These are phyloP conservation scores for Acanthochlamys bracteata DNA, from an alignment of 106 monocot genomes.

Conservation along the genomic window DNA sequence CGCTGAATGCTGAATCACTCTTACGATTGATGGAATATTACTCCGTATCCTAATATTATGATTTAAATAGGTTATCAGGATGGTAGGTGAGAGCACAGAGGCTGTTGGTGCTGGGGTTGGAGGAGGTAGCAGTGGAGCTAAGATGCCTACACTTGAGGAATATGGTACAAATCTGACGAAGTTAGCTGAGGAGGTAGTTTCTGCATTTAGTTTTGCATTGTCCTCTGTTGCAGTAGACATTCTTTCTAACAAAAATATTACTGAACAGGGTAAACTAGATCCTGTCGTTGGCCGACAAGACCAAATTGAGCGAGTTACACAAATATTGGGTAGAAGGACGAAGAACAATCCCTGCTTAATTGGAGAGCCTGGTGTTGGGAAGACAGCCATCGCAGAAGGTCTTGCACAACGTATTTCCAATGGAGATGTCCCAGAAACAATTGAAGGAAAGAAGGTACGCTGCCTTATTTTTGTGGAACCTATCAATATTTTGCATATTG, in stretches of 20 bases:
- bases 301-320: conserved; percentile 49
- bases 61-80: conserved; percentile 32
- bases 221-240: not conserved
- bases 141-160: conserved; percentile 46
- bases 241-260: not conserved
- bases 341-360: conserved; percentile 53
- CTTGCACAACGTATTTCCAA: conserved; percentile 30
- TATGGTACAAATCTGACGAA: conserved; percentile 49
- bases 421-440: conserved; percentile 52
- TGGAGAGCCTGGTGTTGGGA: conserved; percentile 51
- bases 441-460: conserved; percentile 40
- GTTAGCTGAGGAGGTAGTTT: conserved; percentile 35
- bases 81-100: conserved; percentile 48
- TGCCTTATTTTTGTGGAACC: not conserved
- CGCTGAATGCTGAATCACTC: not conserved
- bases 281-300: conserved; percentile 40
- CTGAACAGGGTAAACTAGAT: conserved; percentile 37
- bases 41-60: not conserved
- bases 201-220: not conserved
- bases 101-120: conserved; percentile 47
- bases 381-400: conserved; percentile 49
- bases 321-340: conserved; percentile 39
- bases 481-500: not conserved
- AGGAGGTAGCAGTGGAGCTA: conserved; percentile 35
- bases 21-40: too few species aligned